These are phyloP conservation scores for Wickerhamiella bombiphila DNA, from an alignment of 805 yeast genomes.

Conservation along the genomic window DNA sequence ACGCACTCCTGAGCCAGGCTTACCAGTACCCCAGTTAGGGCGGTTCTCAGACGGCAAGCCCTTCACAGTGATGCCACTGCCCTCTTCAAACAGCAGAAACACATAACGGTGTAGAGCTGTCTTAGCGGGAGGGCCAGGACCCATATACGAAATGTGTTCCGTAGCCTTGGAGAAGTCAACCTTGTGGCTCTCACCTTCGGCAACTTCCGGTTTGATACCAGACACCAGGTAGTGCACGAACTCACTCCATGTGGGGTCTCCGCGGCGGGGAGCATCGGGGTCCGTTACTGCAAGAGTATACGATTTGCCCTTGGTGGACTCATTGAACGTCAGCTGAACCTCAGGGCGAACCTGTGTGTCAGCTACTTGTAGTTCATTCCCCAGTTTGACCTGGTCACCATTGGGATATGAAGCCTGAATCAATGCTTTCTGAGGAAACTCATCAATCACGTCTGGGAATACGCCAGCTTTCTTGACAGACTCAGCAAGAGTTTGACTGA, in stretches of 20 bases:
- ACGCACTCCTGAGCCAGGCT: slow-evolving; percentile 61
- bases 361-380: slow-evolving; percentile 50
- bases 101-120: slow-evolving; percentile 84
- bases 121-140: slow-evolving; percentile 83
- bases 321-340: slow-evolving; percentile 47
- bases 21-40: slow-evolving; percentile 76
- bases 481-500: slow-evolving; percentile 23
- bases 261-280: slow-evolving; percentile 83
- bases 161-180: slow-evolving; percentile 26
- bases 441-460: slow-evolving; percentile 29
- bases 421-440: slow-evolving; percentile 24
- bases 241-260: slow-evolving; percentile 80
- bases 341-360: slow-evolving; percentile 57
- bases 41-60: slow-evolving; percentile 29
- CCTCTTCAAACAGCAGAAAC: slow-evolving; percentile 55
- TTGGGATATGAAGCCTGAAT: slow-evolving; percentile 42
- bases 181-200: slow-evolving; percentile 16
- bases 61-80: slow-evolving; percentile 29
- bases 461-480: slow-evolving; percentile 29
- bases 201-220: slow-evolving; percentile 23
- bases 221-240: slow-evolving; percentile 57
- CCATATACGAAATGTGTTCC: slow-evolving; percentile 44
- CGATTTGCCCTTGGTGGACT: slow-evolving; percentile 28
- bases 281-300: slow-evolving; percentile 75
- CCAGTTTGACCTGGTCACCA: slow-evolving; percentile 54